A percentile compares a stretch with the other conserved stretches of the same genome.
Evolutionary conservation across 768 basidiomycete genomes (phyloP).

Genomic region (Myochromella boudieri): DNA sequence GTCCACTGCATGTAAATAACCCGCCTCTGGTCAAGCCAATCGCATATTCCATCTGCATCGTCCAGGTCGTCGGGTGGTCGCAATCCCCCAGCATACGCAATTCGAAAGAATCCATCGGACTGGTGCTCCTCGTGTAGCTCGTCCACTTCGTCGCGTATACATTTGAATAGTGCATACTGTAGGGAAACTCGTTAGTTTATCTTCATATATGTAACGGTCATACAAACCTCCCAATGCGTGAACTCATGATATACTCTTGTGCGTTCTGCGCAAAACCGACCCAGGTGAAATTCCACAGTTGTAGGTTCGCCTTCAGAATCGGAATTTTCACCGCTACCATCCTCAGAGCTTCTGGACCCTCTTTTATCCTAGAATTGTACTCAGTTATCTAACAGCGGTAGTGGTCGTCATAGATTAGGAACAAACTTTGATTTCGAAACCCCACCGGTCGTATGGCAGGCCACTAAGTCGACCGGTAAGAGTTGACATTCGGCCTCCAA

Average conservation of each 20-base stretch:
- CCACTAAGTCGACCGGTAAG: conserved; percentile 63
- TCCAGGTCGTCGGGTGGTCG: conserved; percentile 64
- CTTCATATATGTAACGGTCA: not conserved
- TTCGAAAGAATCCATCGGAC: conserved; percentile 51
- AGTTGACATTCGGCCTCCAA: conserved; percentile 69
- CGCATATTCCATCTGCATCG: conserved; percentile 78
- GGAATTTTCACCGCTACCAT: conserved; percentile 13
- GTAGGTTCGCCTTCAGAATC: conserved; percentile 14
- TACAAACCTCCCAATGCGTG: conserved; percentile 80
- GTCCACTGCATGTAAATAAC: conserved; percentile 72
- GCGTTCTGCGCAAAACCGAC: conserved; percentile 77
- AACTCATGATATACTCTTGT: conserved; percentile 69
- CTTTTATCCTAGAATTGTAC: conserved; percentile 7
- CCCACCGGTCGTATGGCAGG: conserved; percentile 64
- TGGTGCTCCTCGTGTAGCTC: conserved; percentile 39
- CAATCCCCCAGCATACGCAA: conserved; percentile 53
- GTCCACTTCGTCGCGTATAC: conserved; percentile 58
- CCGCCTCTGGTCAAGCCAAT: conserved; percentile 74
- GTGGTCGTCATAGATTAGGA: conserved; percentile 2
- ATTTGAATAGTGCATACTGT: conserved; percentile 66
- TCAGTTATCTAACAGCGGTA: conserved; percentile 7
- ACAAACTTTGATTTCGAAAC: conserved; percentile 48
- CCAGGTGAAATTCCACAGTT: conserved; percentile 55
- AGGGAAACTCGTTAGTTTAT: conserved; percentile 10
- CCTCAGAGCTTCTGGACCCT: conserved; percentile 13